These are phyloP conservation scores for Mortierella claussenii DNA, from an alignment of 192 early-diverging fungal genomes.

Conservation along the genomic window DNA sequence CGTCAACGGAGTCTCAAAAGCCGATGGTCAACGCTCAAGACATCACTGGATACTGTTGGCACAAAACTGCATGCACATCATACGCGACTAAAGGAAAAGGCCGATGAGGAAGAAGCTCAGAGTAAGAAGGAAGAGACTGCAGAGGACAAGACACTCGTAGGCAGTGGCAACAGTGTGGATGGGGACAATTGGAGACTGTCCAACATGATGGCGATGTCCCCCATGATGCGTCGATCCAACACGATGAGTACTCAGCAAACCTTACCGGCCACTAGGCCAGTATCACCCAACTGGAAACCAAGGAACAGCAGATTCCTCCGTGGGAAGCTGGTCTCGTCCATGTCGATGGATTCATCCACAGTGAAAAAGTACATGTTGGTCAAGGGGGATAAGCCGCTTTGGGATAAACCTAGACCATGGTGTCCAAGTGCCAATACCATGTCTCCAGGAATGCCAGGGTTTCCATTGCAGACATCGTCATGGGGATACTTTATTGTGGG, in stretches of 20 bases:
- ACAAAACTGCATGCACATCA: constrained; percentile 30
- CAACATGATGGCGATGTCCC: background rate
- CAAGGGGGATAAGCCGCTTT: constrained; percentile 27
- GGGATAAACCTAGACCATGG: constrained; percentile 35
- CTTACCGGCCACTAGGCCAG: background rate
- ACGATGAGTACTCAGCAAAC: constrained; percentile 9
- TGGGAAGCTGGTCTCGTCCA: constrained; percentile 22
- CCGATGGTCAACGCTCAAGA: constrained; percentile 44
- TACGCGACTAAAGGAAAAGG: constrained; percentile 15
- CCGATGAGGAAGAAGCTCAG: background rate
- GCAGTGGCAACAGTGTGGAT: constrained; percentile 20
- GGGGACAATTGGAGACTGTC: constrained; percentile 11
- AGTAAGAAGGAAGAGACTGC: constrained; percentile 22
- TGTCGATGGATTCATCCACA: constrained; percentile 31
- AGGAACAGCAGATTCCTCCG: constrained; percentile 25
- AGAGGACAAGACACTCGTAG: constrained; percentile 18
- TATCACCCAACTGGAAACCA: constrained; percentile 12
- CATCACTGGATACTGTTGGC: constrained; percentile 29
- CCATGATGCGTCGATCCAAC: constrained; percentile 14
- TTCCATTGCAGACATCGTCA: constrained; percentile 29
- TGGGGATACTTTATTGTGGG: constrained; percentile 43
- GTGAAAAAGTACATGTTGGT: constrained; percentile 36
- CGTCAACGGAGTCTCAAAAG: constrained; percentile 26
- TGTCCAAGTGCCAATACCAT: constrained; percentile 18
- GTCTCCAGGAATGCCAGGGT: constrained; percentile 42